Percentiles rank a stretch among this genome's conserved stretches.
phyloP scores from a whole-genome alignment of 2,329 filamentous ascomycete genomes.

The Trichoderma afroharzianum region DNA sequence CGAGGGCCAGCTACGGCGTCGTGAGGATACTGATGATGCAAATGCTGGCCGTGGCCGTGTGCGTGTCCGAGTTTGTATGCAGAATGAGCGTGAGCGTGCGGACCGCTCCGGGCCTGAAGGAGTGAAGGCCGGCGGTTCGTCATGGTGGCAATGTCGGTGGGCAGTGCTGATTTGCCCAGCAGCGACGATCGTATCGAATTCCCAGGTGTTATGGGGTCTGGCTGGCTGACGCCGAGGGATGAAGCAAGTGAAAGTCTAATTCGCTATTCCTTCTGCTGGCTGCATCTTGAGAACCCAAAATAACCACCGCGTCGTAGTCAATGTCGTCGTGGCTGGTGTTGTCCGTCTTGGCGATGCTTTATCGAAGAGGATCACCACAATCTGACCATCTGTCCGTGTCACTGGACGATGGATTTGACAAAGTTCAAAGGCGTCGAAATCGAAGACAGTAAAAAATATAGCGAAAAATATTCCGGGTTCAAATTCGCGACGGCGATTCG shows the following conservation, averaged over 20 bases:
- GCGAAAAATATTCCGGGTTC: neutral
- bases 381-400: neutral
- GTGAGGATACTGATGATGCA: conserved; percentile 23
- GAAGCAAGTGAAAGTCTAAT: conserved; percentile 18
- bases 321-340: neutral
- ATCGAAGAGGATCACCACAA: neutral
- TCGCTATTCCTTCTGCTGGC: conserved; percentile 13
- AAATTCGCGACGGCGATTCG: neutral
- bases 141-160: conserved; percentile 29
- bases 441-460: neutral
- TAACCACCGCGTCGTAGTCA: neutral
- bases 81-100: conserved; percentile 27
- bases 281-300: conserved; percentile 16
- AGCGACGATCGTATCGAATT: conserved; percentile 24
- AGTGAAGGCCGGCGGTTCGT: conserved; percentile 38
- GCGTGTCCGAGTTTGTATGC: conserved; percentile 8
- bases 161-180: conserved; percentile 22
- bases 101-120: conserved; percentile 32
- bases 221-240: conserved; percentile 19
- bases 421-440: neutral
- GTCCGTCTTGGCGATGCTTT: neutral
- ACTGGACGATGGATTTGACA: neutral
- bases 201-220: conserved; percentile 15
- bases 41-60: conserved; percentile 25
- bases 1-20: conserved; percentile 23